These are phyloP conservation scores for Helicocarpus griseus DNA, from an alignment of 2,329 filamentous ascomycete genomes.

Conservation along the genomic window DNA sequence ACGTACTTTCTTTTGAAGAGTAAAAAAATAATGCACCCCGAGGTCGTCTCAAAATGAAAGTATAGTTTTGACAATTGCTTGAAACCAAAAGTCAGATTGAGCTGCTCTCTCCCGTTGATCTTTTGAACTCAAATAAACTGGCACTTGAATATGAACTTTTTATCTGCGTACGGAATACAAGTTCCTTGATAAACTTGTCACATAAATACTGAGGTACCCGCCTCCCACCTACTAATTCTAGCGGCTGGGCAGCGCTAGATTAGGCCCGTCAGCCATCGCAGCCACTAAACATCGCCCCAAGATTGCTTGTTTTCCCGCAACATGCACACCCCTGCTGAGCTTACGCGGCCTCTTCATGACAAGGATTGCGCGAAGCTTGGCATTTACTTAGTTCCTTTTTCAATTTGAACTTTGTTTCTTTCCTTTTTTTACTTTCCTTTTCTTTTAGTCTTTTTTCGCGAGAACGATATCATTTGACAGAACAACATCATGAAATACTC, in stretches of 20 bases:
- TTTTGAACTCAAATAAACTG: too few relatives aligned
- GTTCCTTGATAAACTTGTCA: background rate
- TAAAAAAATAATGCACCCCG: too few relatives aligned
- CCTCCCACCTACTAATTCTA: background rate
- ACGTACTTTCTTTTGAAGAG: too few relatives aligned
- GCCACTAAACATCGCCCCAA: background rate
- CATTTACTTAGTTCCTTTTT: background rate
- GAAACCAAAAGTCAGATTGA: too few relatives aligned
- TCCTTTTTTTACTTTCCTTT: background rate
- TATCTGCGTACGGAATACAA: background rate
- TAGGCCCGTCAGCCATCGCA: background rate
- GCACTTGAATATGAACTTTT: too few relatives aligned
- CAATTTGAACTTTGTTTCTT: background rate
- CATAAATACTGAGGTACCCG: background rate
- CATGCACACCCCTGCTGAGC: background rate
- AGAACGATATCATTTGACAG: too few relatives aligned
- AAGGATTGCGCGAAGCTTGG: background rate
- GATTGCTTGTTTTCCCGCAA: constrained; percentile 2
- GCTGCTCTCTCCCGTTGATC: too few relatives aligned
- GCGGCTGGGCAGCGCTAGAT: background rate
- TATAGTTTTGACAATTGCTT: too few relatives aligned
- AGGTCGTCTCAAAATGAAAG: too few relatives aligned
- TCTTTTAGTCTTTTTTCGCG: too few relatives aligned
- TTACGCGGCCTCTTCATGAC: background rate
- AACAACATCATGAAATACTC: too few relatives aligned